Evolutionary conservation across 352 stramenopile genomes (phyloP), one percentile per base, ranked within the genome.

Genomic region (Phytopythium boreale): DNA sequence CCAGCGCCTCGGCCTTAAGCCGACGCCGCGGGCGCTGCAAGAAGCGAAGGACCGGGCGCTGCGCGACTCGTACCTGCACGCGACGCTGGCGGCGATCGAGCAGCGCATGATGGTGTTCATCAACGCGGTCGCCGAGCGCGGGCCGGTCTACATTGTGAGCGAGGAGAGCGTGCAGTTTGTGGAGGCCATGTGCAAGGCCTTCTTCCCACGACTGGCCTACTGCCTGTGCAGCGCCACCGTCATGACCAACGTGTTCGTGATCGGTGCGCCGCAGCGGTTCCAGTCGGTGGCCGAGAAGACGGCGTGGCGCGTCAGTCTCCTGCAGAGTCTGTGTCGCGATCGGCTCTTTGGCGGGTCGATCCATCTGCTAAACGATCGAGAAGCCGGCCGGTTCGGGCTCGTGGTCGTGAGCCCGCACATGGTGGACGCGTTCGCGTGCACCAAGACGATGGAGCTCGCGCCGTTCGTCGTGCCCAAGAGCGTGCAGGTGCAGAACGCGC

Each of bases 131-230:
- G 83, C 81, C 4, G 62, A 56, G 11, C 74, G 74, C 24, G 81
- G 81, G 0, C 81, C 81, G 14, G 74, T 90, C 24, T 90, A 84
- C 58, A 88, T 90, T 24, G 72, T 88, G 8, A 88, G 81, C 46
- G 79, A 90, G 43, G 74, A 90, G 53, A 85, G 74, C 51, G 75
- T 79, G 50, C 67, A 75, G 51, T 90, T 87, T 43, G 76, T 90
- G 8, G 81, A 90, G 66, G 72, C 70, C 39, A 75, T 79, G 61
- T 90, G 77, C 76, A 76, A 75, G 51, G 68, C 74, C 9, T 86
- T 90, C 51, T 90, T 90, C 62, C 81, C 81, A 22, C 72, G 81
- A 31, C 67, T 90, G 24, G 79, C 79, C 26, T 90, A 77, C 66
- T 90, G 79, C 41, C 74, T 90, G 12, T 66, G 61, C 31, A 87